Evolutionary conservation across 345 rosid genomes (phyloP).

Genomic region (Lepidium aucheri): DNA sequence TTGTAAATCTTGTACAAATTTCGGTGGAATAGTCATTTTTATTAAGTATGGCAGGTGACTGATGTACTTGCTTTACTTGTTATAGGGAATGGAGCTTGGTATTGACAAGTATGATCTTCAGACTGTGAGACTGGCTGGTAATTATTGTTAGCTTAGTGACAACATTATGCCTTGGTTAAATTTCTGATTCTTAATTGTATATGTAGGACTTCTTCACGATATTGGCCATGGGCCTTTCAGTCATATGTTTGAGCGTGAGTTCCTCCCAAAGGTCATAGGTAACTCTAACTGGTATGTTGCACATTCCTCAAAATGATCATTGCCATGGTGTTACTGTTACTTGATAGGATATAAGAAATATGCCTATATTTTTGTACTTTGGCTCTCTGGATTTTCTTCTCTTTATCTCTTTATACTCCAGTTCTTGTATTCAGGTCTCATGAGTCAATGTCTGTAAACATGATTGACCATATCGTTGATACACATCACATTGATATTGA

Average conservation of each 20-base stretch:
- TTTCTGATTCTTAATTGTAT: slow-evolving; percentile 7
- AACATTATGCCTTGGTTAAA: not conserved
- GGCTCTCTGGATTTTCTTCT: slow-evolving; percentile 4
- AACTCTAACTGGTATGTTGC: slow-evolving; percentile 48
- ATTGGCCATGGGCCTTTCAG: slow-evolving; percentile 97
- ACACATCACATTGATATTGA: slow-evolving; percentile 78
- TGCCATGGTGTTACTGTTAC: not conserved
- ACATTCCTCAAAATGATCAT: slow-evolving; percentile 9
- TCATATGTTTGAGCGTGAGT: slow-evolving; percentile 82
- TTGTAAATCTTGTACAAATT: slow-evolving; percentile 2
- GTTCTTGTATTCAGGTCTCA: slow-evolving; percentile 53
- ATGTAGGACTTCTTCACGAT: slow-evolving; percentile 86
- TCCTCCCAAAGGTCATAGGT: slow-evolving; percentile 62
- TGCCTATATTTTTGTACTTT: not conserved
- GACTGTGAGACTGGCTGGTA: slow-evolving; percentile 91
- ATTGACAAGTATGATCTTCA: slow-evolving; percentile 72
- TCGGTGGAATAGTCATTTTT: not conserved
- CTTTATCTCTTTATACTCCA: slow-evolving; percentile 4
- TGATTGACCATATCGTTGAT: slow-evolving; percentile 80
- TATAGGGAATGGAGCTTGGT: slow-evolving; percentile 75
- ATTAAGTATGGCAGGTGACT: not conserved
- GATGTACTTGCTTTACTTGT: not conserved
- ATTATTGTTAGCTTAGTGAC: not conserved
- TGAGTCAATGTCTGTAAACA: slow-evolving; percentile 69
- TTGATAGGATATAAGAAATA: not conserved